Conservation (phyloP, 2,329 filamentous ascomycete genomes). For the Calonectria pauciramosa region DNA sequence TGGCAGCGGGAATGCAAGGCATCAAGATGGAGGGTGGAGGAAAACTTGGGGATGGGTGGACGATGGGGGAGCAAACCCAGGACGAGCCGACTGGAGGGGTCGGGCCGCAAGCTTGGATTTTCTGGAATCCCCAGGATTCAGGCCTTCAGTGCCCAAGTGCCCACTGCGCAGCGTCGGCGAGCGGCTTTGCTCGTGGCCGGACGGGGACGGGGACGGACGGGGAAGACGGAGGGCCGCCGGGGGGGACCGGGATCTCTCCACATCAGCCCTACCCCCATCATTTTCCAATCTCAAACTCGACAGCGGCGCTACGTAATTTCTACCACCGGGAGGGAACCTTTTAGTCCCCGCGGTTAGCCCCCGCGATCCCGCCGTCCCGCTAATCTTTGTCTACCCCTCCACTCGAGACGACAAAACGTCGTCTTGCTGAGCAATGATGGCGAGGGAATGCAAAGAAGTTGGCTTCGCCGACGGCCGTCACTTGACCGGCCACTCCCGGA, state of each 20-base stretch:
- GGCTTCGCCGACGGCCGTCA: constrained; percentile 4
- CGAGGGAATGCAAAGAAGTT: neutral
- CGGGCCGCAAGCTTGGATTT: constrained; percentile 11
- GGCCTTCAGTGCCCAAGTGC: constrained; percentile 9
- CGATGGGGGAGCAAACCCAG: neutral
- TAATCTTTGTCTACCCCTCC: constrained; percentile 15
- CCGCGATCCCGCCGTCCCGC: constrained; percentile 24
- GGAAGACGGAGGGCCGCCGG: neutral
- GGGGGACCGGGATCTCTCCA: constrained; percentile 29
- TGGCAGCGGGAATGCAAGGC: constrained; percentile 26
- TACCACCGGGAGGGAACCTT: constrained; percentile 18
- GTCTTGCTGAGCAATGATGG: neutral
- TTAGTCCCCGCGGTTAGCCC: constrained; percentile 30
- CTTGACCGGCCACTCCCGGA: constrained; percentile 35
- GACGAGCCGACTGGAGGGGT: constrained; percentile 1
- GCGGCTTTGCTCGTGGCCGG: constrained; percentile 21
- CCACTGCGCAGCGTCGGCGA: constrained; percentile 15
- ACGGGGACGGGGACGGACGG: constrained; percentile 19
- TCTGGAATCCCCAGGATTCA: constrained; percentile 19
- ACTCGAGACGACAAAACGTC: constrained; percentile 1
- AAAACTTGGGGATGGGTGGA: constrained; percentile 18
- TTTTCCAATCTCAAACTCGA: constrained; percentile 14
- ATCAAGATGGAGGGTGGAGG: constrained; percentile 17
- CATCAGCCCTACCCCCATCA: constrained; percentile 32
- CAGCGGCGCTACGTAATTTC: constrained; percentile 24